Evolutionary conservation across 176 grass and related monocot species (phyloP), one percentile per base, ranked within the genome.

Genomic region (Carex scoparia): DNA sequence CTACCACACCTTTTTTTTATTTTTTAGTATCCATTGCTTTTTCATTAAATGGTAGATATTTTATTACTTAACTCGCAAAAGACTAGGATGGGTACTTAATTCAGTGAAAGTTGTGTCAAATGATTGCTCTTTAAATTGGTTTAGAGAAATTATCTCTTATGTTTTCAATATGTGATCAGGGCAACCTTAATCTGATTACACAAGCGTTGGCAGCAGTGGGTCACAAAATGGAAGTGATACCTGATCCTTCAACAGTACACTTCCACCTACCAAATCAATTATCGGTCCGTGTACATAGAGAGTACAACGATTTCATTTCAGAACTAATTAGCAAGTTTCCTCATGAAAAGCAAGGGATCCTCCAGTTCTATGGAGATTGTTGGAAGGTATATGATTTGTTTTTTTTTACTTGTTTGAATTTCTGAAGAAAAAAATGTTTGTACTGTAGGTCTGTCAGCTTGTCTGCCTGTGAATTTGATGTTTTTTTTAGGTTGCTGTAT

Each of bases 141-240:
- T 51, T 74, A 49, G 70, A 74, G 6, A 19, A 18, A 61, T 38
- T 2, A 61, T 56, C 55, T 11, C 38, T 28, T 61, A 7, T 37
- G 0, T 61, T 80, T 79, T 79, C 28, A 79, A 30, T 81, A 4
- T 81, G 57, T 81, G 14, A 48, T 44, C 84, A 94, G 95, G 92
- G 95, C 11, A 98, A 98, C 83, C 87, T 98, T 59, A 98, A 98
- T 90, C 81, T 98, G 89, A 94, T 98, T 62, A 98, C 95, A 2
- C 72, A 86, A 93, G 92, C 95, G 73, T 78, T 94, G 53, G 85
- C 87, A 76, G 95, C 89, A 32, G 95, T 98, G 27, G 95, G 91
- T 63, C 84, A 81, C 40, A 98, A 86, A 91, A 93, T 98, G 89
- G 86, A 94, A 85, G 92, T 94, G 66, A 90, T 98, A 90, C 92